Evolutionary conservation across 2,329 filamentous ascomycete genomes (phyloP).

Genomic region (Sporothrix globosa): DNA sequence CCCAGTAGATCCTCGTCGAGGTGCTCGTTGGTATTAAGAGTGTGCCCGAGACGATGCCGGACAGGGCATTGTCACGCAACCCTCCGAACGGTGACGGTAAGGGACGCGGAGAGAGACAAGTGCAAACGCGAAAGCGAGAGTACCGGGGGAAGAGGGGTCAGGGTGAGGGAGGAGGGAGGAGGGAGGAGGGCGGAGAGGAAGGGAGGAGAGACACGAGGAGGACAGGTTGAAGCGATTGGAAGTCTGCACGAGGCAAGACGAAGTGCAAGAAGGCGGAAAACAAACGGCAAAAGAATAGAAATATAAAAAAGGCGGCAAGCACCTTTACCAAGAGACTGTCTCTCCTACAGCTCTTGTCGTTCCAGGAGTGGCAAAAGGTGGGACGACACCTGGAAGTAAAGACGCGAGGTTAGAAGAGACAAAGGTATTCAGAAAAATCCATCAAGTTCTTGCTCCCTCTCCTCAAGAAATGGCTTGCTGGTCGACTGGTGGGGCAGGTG

Average conservation of each 20-base stretch:
- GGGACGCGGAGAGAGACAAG: background rate
- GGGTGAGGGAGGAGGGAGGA: background rate
- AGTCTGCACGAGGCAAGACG: conserved; percentile 11
- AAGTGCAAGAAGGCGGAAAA: conserved; percentile 12
- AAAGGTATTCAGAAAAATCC: conserved; percentile 31
- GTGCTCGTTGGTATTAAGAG: conserved; percentile 32
- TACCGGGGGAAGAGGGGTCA: background rate
- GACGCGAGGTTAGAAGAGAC: conserved; percentile 34
- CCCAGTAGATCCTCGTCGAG: conserved; percentile 29
- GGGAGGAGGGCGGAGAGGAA: background rate
- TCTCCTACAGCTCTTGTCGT: conserved; percentile 28
- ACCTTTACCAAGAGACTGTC: conserved; percentile 34
- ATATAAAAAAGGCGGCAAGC: conserved; percentile 26
- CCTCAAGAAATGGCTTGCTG: conserved; percentile 31
- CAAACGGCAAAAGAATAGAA: conserved; percentile 5
- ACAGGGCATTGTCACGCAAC: conserved; percentile 33
- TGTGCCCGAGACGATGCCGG: conserved; percentile 30
- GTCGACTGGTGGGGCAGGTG: conserved; percentile 37
- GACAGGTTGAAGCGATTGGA: background rate
- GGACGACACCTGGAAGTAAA: conserved; percentile 32
- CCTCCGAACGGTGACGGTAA: conserved; percentile 19
- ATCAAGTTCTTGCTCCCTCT: conserved; percentile 29
- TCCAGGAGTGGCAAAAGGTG: conserved; percentile 34
- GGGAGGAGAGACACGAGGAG: background rate
- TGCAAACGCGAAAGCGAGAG: background rate